phyloP scores from a whole-genome alignment of 2,329 filamentous ascomycete genomes.

The Paecilomyces fulvus region DNA sequence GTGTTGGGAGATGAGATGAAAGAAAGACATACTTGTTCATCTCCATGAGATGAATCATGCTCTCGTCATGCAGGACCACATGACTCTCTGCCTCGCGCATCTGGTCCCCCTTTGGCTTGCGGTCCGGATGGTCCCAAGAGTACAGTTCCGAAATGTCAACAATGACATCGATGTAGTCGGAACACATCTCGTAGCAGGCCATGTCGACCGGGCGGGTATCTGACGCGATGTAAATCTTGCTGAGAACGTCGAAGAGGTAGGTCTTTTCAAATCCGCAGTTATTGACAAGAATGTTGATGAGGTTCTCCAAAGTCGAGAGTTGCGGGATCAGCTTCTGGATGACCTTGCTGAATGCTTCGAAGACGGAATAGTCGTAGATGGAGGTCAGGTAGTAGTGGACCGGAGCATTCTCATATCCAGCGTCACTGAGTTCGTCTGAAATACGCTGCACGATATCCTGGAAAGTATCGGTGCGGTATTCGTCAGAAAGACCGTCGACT shows the following conservation, averaged over 20 bases:
- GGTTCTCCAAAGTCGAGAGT: slow-evolving; percentile 80
- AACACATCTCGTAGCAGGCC: slow-evolving; percentile 95
- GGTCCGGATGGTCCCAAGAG: slow-evolving; percentile 55
- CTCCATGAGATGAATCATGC: slow-evolving; percentile 56
- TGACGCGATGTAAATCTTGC: slow-evolving; percentile 97
- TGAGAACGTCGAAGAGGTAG: slow-evolving; percentile 94
- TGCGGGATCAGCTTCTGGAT: slow-evolving; percentile 96
- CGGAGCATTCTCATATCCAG: slow-evolving; percentile 85
- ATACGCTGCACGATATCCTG: slow-evolving; percentile 95
- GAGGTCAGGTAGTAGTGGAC: slow-evolving; percentile 94
- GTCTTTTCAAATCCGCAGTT: slow-evolving; percentile 96
- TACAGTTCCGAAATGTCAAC: slow-evolving; percentile 96
- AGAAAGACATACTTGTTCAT: slow-evolving; percentile 52
- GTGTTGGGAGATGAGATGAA: not conserved
- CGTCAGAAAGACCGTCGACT: slow-evolving; percentile 92
- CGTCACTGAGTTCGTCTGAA: slow-evolving; percentile 88
- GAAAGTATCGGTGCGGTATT: slow-evolving; percentile 93
- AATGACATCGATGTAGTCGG: slow-evolving; percentile 96
- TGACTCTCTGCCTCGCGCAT: slow-evolving; percentile 53
- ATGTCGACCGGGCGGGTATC: slow-evolving; percentile 90
- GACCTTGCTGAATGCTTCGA: slow-evolving; percentile 96
- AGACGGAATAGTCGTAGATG: slow-evolving; percentile 98
- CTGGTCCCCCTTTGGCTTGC: slow-evolving; percentile 35
- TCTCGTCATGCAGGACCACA: slow-evolving; percentile 53
- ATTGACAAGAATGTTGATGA: slow-evolving; percentile 88